Percentiles rank a stretch among this genome's conserved stretches.
Evolutionary conservation across 2,329 filamentous ascomycete genomes (phyloP).

Genomic region (Cercospora beticola): DNA sequence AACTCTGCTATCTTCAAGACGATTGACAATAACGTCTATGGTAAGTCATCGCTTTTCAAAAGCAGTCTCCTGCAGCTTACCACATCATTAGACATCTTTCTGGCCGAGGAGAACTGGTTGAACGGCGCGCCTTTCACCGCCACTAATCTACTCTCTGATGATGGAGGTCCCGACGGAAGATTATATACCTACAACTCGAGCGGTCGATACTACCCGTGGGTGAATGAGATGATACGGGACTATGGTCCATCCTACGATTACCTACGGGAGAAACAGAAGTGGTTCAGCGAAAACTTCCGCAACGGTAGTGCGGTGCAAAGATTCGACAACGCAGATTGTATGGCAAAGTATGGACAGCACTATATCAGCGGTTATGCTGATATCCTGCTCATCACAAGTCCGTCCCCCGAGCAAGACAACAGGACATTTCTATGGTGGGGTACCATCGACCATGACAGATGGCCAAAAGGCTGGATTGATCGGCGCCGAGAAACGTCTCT

Average conservation of each 20-base stretch:
- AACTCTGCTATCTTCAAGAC: conserved; percentile 35
- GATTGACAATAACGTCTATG: conserved; percentile 26
- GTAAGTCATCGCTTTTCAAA: not conserved
- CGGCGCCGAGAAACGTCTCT: not conserved
- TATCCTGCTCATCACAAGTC: not conserved
- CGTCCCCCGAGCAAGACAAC: not conserved
- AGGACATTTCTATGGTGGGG: not conserved
- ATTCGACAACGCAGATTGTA: not conserved
- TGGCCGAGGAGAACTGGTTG: not conserved
- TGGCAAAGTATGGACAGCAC: not conserved
- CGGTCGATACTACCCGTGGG: not conserved
- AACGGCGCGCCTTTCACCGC: not conserved
- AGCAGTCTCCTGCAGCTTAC: not conserved
- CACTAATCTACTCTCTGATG: too few species aligned
- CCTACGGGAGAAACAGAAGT: not conserved
- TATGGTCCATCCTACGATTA: not conserved
- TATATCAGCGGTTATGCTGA: not conserved
- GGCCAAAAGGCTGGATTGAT: not conserved
- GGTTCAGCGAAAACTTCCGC: not conserved
- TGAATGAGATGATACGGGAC: not conserved
- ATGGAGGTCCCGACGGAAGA: too few species aligned
- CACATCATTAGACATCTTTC: not conserved
- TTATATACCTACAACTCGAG: not conserved
- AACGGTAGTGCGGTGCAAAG: not conserved
- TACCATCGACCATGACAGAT: not conserved